phyloP scores from a whole-genome alignment of 495 filamentous ascomycete species.

The Immersiella caudata region DNA sequence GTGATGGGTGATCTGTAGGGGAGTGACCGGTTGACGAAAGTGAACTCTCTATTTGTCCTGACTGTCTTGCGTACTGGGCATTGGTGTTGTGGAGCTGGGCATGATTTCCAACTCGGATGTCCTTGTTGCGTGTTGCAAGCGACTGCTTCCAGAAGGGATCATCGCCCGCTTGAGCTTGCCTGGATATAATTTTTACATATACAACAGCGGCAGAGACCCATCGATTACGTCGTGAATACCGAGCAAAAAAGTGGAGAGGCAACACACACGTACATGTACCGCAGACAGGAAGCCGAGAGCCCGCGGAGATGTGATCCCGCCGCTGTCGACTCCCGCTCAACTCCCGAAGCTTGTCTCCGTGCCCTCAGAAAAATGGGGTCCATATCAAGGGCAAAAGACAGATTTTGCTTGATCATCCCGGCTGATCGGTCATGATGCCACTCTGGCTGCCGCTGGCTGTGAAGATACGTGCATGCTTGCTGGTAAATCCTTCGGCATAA shows the following conservation, averaged over 20 bases:
- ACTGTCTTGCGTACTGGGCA: not conserved
- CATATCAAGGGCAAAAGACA: not conserved
- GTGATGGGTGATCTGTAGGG: constrained; percentile 25
- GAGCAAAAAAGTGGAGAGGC: not conserved
- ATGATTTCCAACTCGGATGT: constrained; percentile 1
- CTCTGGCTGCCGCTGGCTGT: constrained; percentile 9
- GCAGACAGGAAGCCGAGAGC: not conserved
- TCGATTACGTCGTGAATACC: not conserved
- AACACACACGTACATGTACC: too few species aligned
- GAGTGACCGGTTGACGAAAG: not conserved
- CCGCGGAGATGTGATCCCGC: not conserved
- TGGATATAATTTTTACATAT: constrained; percentile 7
- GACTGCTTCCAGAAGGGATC: constrained; percentile 19
- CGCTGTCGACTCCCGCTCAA: not conserved
- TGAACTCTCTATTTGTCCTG: not conserved
- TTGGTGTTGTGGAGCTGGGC: constrained; percentile 8
- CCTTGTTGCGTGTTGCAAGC: constrained; percentile 3
- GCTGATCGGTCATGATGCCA: constrained; percentile 23
- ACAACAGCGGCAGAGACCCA: not conserved
- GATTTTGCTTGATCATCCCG: constrained; percentile 24
- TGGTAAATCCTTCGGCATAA: constrained; percentile 13
- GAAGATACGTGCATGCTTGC: not conserved
- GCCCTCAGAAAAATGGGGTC: not conserved
- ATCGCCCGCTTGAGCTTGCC: not conserved
- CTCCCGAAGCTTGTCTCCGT: not conserved